These are phyloP conservation scores for Starmerella gropengiesseri DNA, from an alignment of 805 yeast genomes.

Conservation along the genomic window DNA sequence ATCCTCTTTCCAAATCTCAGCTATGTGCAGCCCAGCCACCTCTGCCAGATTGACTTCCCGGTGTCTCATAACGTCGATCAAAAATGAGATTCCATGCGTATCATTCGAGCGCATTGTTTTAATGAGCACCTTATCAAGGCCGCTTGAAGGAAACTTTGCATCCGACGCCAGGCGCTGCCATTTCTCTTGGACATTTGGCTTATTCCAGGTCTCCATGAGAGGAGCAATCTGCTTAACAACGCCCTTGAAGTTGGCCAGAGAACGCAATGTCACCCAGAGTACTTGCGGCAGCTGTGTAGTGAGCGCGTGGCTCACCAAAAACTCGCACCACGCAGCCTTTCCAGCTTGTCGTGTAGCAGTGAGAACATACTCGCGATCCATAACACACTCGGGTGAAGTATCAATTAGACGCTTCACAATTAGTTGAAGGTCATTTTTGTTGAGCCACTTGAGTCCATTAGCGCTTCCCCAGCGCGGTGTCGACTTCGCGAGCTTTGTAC, in stretches of 20 bases:
- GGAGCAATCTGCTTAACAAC: slow-evolving; percentile 35
- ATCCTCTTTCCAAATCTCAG: slow-evolving; percentile 40
- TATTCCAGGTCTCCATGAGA: slow-evolving; percentile 38
- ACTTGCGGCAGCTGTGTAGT: slow-evolving; percentile 42
- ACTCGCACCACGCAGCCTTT: slow-evolving; percentile 25
- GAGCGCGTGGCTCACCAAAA: slow-evolving; percentile 24
- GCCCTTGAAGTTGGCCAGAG: slow-evolving; percentile 34
- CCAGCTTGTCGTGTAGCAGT: slow-evolving; percentile 28
- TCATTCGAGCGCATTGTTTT: slow-evolving; percentile 55
- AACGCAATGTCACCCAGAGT: slow-evolving; percentile 41
- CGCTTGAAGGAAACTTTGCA: slow-evolving; percentile 35
- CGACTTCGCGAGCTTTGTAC: slow-evolving; percentile 20
- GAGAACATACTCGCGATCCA: slow-evolving; percentile 42
- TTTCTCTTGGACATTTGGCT: slow-evolving; percentile 18
- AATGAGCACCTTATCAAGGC: slow-evolving; percentile 49
- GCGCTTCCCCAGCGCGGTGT: slow-evolving; percentile 16
- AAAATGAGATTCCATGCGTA: slow-evolving; percentile 51
- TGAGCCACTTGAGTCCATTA: slow-evolving; percentile 34
- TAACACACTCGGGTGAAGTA: slow-evolving; percentile 34
- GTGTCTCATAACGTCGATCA: slow-evolving; percentile 40
- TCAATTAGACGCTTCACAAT: slow-evolving; percentile 35
- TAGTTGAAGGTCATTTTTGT: slow-evolving; percentile 51
- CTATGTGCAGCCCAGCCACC: slow-evolving; percentile 40
- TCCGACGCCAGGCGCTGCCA: slow-evolving; percentile 17
- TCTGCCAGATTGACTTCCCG: slow-evolving; percentile 32